A percentile compares a stretch with the other conserved stretches of the same genome.
Evolutionary conservation across 2,329 filamentous ascomycete genomes (phyloP).

Genomic region (Fusarium cicatricum): DNA sequence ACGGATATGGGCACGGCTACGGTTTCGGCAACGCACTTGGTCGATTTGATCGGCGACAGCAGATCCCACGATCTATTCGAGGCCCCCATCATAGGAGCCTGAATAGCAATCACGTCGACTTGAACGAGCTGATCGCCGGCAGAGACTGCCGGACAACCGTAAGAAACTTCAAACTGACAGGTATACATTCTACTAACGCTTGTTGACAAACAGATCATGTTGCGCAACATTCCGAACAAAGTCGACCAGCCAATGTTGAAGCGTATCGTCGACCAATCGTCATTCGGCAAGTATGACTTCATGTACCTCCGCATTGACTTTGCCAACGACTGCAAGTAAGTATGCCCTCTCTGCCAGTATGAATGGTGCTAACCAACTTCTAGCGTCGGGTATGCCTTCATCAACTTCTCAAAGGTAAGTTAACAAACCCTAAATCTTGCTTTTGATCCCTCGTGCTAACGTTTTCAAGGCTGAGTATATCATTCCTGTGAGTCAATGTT

Average conservation of each 20-base stretch:
- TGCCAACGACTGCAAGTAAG: conserved; percentile 83
- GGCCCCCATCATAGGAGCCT: accelerated
- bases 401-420: conserved; percentile 87
- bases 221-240: conserved; percentile 94
- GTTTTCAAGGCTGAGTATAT: conserved; percentile 72
- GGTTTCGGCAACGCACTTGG: background rate
- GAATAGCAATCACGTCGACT: conserved; percentile 68
- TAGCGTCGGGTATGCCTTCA: conserved; percentile 96
- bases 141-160: conserved; percentile 80
- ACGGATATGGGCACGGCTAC: background rate
- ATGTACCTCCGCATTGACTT: conserved; percentile 94
- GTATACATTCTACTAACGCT: background rate
- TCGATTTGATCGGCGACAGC: conserved; percentile 32
- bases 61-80: background rate
- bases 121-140: conserved; percentile 53
- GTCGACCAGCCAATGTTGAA: conserved; percentile 82
- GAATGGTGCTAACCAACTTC: conserved; percentile 38
- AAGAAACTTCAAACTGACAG: conserved; percentile 42
- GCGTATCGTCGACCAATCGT: conserved; percentile 78
- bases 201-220: conserved; percentile 73
- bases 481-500: conserved; percentile 63
- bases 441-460: conserved; percentile 47
- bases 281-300: conserved; percentile 88
- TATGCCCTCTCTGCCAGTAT: conserved; percentile 23
- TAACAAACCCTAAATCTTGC: background rate